Conservation (phyloP, 257 asterid species). For the Gentiana straminea region DNA sequence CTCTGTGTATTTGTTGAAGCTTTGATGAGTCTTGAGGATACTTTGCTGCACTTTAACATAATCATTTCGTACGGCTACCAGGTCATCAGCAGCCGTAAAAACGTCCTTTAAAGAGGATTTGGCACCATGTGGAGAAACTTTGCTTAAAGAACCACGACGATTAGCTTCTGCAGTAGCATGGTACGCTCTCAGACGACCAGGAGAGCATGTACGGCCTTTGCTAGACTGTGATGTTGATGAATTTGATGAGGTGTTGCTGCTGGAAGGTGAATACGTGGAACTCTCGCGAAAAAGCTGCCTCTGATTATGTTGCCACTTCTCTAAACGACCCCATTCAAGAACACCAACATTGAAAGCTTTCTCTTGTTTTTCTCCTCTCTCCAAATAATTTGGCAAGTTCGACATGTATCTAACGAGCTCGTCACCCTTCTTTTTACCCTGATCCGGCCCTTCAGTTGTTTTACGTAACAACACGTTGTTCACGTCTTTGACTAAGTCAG, state of each 20-base stretch:
- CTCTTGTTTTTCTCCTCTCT: slow-evolving; percentile 45
- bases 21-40: slow-evolving; percentile 14
- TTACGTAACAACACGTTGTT: slow-evolving; percentile 1
- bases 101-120: slow-evolving; percentile 18
- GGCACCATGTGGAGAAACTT: slow-evolving; percentile 12
- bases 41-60: slow-evolving; percentile 17
- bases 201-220: slow-evolving; percentile 17
- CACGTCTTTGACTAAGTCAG: slow-evolving; percentile 19
- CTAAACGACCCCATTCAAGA: slow-evolving; percentile 62
- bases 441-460: slow-evolving; percentile 20
- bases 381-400: slow-evolving; percentile 58
- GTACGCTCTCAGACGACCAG: slow-evolving; percentile 13
- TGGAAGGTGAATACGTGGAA: slow-evolving; percentile 26
- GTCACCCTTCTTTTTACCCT: slow-evolving; percentile 21
- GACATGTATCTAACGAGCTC: slow-evolving; percentile 83
- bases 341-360: slow-evolving; percentile 64
- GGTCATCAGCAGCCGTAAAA: slow-evolving; percentile 14
- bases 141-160: slow-evolving; percentile 17
- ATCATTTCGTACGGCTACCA: slow-evolving; percentile 18
- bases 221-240: slow-evolving; percentile 31
- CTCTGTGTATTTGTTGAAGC: slow-evolving; percentile 10
- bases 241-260: slow-evolving; percentile 27
- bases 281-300: slow-evolving; percentile 14
- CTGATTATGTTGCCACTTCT: slow-evolving; percentile 51
- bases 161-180: slow-evolving; percentile 16